phyloP scores from a whole-genome alignment of 169 alveolate genomes.

The Sarcocystis neurona region DNA sequence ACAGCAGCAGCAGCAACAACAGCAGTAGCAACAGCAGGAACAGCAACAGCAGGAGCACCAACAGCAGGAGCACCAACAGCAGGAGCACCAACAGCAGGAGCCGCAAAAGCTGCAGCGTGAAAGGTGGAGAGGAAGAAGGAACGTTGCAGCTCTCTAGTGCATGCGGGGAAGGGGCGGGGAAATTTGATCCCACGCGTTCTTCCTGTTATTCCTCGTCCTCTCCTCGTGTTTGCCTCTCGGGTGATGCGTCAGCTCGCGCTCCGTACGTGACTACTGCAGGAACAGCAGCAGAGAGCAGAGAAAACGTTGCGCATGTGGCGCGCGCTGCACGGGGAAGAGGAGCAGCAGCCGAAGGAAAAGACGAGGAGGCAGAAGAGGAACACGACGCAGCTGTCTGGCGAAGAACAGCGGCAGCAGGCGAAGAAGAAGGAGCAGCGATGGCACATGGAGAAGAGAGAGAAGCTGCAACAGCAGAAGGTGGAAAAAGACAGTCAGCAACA shows the following conservation, averaged over 20 bases:
- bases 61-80: neutral
- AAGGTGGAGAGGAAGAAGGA: no score
- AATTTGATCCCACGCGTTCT: no score
- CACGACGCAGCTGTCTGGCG: neutral
- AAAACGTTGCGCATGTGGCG: no score
- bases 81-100: slow-evolving; percentile 8
- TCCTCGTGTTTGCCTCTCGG: no score
- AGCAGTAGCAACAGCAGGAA: neutral
- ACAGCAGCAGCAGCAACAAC: slow-evolving; percentile 5
- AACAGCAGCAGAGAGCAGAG: no score
- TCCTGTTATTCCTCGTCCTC: no score
- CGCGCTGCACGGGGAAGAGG: neutral
- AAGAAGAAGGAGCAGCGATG: neutral
- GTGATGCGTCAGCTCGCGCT: no score
- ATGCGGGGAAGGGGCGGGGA: no score
- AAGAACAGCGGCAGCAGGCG: slow-evolving; percentile 1
- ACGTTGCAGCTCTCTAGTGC: no score
- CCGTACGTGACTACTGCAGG: no score
- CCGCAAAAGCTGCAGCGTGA: slow-evolving; percentile 31
- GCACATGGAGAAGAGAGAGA: slow-evolving; percentile 1
- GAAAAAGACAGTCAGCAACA: no score
- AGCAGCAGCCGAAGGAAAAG: neutral
- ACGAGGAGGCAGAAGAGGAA: neutral
- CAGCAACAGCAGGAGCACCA: slow-evolving; percentile 18
- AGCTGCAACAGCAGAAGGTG: neutral